Conservation (phyloP, 179 eudicot species). For the Patellifolia procumbens region DNA sequence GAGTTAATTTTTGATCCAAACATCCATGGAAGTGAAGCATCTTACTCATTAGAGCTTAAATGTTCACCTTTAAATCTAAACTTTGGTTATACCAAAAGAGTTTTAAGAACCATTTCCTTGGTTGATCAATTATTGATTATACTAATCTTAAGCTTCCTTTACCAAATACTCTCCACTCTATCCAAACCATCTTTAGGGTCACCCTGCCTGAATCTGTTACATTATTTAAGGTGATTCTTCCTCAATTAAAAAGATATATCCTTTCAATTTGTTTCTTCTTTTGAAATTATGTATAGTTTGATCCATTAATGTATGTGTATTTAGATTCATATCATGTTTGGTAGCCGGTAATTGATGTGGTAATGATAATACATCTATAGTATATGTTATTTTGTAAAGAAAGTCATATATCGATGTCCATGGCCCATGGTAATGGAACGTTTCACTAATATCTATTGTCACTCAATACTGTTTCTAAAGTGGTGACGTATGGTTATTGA, state of each 20-base stretch:
- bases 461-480: too few relatives aligned
- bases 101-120: constrained; percentile 38
- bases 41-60: constrained; percentile 53
- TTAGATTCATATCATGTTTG: too few relatives aligned
- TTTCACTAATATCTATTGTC: too few relatives aligned
- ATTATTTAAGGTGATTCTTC: not conserved
- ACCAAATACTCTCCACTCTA: constrained; percentile 30
- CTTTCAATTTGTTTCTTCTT: not conserved
- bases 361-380: too few relatives aligned
- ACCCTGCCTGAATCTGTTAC: constrained; percentile 20
- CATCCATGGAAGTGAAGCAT: constrained; percentile 44
- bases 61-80: constrained; percentile 56
- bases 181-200: constrained; percentile 24
- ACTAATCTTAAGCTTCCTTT: constrained; percentile 37
- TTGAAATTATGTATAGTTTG: not conserved
- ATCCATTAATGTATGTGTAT: too few relatives aligned
- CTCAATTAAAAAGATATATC: not conserved
- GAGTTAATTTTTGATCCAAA: constrained; percentile 50
- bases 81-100: constrained; percentile 44
- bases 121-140: constrained; percentile 43
- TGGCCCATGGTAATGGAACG: too few relatives aligned
- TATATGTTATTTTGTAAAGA: too few relatives aligned
- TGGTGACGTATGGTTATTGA: too few relatives aligned
- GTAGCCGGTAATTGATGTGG: too few relatives aligned
- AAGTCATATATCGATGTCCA: too few relatives aligned